Conservation (phyloP, 805 yeast species). For the Brettanomyces nanus region DNA sequence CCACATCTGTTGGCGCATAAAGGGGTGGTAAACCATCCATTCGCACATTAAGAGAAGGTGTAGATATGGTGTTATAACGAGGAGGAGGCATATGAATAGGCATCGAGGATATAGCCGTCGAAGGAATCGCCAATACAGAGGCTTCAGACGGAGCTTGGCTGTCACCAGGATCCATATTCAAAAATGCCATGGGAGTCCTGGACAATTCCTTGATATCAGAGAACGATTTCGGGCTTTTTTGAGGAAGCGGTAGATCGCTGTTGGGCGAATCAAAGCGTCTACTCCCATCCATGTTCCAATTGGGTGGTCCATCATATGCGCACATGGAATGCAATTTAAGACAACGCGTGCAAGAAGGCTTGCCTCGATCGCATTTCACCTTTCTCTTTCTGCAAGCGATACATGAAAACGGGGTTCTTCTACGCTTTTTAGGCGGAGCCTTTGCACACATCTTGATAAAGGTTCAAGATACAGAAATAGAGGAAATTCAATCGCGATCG, state of each 20-base stretch:
- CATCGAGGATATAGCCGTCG: background rate
- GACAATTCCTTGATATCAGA: conserved; percentile 1
- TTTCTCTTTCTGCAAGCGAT: conserved; percentile 15
- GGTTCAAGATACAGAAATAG: too few relatives aligned
- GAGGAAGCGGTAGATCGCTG: background rate
- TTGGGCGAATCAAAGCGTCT: too few relatives aligned
- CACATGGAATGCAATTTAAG: conserved; percentile 8
- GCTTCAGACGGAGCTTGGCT: background rate
- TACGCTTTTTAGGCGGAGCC: conserved; percentile 10
- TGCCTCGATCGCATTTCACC: conserved; percentile 18
- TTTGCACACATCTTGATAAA: too few relatives aligned
- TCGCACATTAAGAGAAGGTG: too few relatives aligned
- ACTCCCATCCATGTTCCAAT: conserved; percentile 4
- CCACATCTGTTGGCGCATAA: too few relatives aligned
- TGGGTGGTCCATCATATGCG: conserved; percentile 12
- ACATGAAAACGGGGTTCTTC: conserved; percentile 20
- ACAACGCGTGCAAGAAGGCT: conserved; percentile 17
- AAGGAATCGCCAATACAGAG: background rate
- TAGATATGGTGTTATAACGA: background rate
- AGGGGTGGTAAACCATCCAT: too few relatives aligned
- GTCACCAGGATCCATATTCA: background rate
- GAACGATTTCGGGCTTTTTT: background rate
- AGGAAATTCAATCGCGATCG: too few relatives aligned
- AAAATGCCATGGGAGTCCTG: conserved; percentile 1
- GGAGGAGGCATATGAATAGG: background rate